phyloP scores from a whole-genome alignment of 768 basidiomycete species.

The Dioszegia aurantiaca region DNA sequence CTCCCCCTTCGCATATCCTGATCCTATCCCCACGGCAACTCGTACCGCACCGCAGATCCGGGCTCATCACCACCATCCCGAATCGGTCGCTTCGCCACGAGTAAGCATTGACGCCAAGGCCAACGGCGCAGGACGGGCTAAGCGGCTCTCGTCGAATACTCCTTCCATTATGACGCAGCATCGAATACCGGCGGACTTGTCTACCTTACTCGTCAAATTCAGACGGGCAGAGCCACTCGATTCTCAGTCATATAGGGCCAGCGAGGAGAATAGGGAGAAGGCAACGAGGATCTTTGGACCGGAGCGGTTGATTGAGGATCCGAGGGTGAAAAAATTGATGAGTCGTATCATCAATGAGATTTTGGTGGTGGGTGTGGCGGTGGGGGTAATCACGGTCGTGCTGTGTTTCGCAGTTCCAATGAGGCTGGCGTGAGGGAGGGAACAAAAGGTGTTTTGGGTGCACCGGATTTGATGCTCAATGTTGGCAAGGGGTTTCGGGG shows the following conservation, averaged over 20 bases:
- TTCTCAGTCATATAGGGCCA: not conserved
- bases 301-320: conserved; percentile 40
- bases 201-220: conserved; percentile 12
- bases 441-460: no score
- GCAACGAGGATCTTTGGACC: conserved; percentile 38
- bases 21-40: conserved; percentile 1
- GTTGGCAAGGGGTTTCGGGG: no score
- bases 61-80: no score
- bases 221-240: conserved; percentile 5
- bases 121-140: not conserved
- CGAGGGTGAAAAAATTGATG: conserved; percentile 30
- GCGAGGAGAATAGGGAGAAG: conserved; percentile 6
- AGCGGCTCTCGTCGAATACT: not conserved
- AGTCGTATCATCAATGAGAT: conserved; percentile 39
- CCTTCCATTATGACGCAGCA: not conserved
- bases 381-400: conserved; percentile 26
- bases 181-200: conserved; percentile 8
- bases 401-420: conserved; percentile 44
- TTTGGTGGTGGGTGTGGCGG: conserved; percentile 29
- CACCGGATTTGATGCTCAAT: no score
- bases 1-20: conserved; percentile 7
- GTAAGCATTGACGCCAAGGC: no score
- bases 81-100: no score
- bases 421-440: not conserved
- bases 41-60: not conserved